A percentile compares a stretch with the other conserved stretches of the same genome.
Conservation (phyloP, 2,329 filamentous ascomycete species). For the Fusarium stilboides region DNA sequence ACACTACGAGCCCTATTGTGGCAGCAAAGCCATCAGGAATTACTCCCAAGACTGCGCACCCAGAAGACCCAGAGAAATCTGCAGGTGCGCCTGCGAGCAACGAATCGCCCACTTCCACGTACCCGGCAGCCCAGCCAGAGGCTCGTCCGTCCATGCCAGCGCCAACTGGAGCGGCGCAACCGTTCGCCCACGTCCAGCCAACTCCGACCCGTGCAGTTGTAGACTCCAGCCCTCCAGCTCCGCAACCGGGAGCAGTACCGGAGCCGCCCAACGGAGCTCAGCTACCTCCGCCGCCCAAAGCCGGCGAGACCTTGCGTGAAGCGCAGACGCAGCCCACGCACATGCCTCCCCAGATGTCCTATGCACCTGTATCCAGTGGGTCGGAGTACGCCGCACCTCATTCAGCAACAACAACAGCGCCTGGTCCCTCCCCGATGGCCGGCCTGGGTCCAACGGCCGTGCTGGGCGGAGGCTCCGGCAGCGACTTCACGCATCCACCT, state of each 20-base stretch:
- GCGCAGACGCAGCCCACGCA: conserved; percentile 54
- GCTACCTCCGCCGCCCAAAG: conserved; percentile 68
- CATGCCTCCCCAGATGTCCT: conserved; percentile 64
- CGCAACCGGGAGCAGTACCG: conserved; percentile 72
- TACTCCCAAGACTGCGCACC: conserved; percentile 62
- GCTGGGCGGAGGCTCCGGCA: conserved; percentile 46
- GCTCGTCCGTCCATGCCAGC: conserved; percentile 58
- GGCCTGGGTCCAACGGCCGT: conserved; percentile 48
- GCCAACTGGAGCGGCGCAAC: conserved; percentile 58
- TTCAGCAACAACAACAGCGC: conserved; percentile 60
- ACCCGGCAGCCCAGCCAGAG: conserved; percentile 47
- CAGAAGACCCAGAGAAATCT: conserved; percentile 41
- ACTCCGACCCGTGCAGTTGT: conserved; percentile 60
- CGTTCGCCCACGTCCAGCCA: conserved; percentile 57
- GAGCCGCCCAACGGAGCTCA: conserved; percentile 54
- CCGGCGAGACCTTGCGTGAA: conserved; percentile 60
- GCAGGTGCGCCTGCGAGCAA: conserved; percentile 45
- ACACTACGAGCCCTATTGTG: conserved; percentile 72
- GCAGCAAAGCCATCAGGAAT: conserved; percentile 67
- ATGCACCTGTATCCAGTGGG: conserved; percentile 61
- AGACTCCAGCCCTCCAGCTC: conserved; percentile 63
- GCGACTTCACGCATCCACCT: conserved; percentile 62
- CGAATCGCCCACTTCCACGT: conserved; percentile 53
- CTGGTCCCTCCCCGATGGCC: conserved; percentile 49
- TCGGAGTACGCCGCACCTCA: conserved; percentile 61